Base-by-base conservation (phyloP, 495 filamentous ascomycete species). In the Polyplosphaeria fusca region DNA sequence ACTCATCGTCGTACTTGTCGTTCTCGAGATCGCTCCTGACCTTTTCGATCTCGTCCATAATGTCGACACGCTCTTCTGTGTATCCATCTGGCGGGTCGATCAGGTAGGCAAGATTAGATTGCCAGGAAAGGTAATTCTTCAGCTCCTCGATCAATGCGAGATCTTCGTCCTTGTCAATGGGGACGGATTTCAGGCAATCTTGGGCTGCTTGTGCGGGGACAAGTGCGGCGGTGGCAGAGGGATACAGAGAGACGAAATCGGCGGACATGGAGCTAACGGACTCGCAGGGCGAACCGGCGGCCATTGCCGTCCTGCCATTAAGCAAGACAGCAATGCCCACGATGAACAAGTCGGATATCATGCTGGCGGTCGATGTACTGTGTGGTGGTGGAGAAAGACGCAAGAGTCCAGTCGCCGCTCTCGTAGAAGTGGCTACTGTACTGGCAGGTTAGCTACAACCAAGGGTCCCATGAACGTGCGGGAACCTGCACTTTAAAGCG, bases 121-220 rank as follows among this genome's bases (percentile, higher is more conserved):
- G 74, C 73, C 74, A 79, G 41, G 74, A 64, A 18, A 79, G 39
- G 56, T 73, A 79, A 0, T 71, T 70, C 27, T 57, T 60, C 32
- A 75, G 60, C 35, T 76, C 64, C 39, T 74, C 68, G 24, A 77
- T 66, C 52, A 74, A 68, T 20, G 63, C 52, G n/a, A 74, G 44
- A 11, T 73, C 73, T 27, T 60, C 71, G 13, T 64, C 61, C 59
- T 73, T 73, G 41, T 73, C 24, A 41, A 77, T 66, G 2, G 75
- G 74, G 14, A 79, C 74, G 2, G 74, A 73, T 16, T 71, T 74
- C 25, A 77, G 64, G 61, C 76, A 79, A 11, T 72, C 72, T 47
- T 74, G 65, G 0, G 73, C 76, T 14, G 75, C 58, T 32, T 61
- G 58, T 16, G 74, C 76, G 35, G 71, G 60, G 18, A 77, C 65